phyloP scores from a whole-genome alignment of 495 filamentous ascomycete species.

The Daldinia caldariorum region DNA sequence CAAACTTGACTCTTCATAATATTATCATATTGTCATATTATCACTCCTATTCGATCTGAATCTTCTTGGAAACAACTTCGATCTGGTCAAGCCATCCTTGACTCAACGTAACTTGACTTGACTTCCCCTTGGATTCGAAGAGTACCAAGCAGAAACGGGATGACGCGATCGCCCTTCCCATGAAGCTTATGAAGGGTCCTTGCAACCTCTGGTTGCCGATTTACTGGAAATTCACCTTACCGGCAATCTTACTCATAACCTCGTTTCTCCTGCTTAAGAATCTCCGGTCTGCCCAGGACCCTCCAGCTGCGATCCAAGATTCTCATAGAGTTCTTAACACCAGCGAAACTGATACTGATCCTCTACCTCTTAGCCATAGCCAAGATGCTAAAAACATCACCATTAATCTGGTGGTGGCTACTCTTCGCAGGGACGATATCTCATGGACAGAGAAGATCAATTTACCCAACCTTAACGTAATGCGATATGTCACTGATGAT shows the following conservation, averaged over 20 bases:
- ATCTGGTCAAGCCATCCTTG: neutral
- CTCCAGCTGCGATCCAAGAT: neutral
- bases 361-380: neutral
- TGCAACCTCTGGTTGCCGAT: constrained; percentile 30
- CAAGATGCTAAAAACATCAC: constrained; percentile 27
- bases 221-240: constrained; percentile 31
- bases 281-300: constrained; percentile 12
- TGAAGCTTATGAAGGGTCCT: constrained; percentile 28
- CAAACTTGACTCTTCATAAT: neutral
- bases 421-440: constrained; percentile 64
- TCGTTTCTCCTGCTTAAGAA: constrained; percentile 19
- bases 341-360: constrained; percentile 6
- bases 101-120: neutral
- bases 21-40: too few relatives aligned
- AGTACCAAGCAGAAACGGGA: constrained; percentile 10
- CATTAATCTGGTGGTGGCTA: constrained; percentile 66
- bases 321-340: constrained; percentile 5
- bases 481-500: constrained; percentile 74
- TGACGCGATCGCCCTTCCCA: constrained; percentile 29
- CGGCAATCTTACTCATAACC: constrained; percentile 17
- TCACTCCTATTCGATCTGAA: neutral
- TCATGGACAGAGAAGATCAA: constrained; percentile 68
- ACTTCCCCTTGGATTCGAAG: constrained; percentile 4
- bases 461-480: constrained; percentile 62
- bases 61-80: neutral